Evolutionary conservation across 768 basidiomycete species (phyloP).

Genomic region (Naganishia onofrii): DNA sequence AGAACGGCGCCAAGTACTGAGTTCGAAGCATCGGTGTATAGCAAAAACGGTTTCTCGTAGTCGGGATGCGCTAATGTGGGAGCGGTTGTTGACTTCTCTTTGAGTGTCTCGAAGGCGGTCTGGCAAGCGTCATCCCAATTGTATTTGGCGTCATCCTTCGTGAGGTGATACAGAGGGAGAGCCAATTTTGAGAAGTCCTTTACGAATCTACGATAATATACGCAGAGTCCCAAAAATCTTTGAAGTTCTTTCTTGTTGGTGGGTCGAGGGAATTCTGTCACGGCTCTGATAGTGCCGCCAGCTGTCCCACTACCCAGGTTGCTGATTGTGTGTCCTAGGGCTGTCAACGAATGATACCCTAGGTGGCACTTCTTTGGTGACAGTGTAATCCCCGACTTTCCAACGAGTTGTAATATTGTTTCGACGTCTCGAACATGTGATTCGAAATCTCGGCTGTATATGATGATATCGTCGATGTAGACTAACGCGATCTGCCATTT

Average conservation of each 20-base stretch:
- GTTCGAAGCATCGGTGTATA: not conserved
- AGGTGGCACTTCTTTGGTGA: not conserved
- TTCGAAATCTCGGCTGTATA: not conserved
- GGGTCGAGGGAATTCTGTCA: constrained; percentile 23
- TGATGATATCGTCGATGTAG: constrained; percentile 23
- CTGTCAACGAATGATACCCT: not conserved
- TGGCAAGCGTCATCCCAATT: constrained; percentile 10
- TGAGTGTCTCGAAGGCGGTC: constrained; percentile 26
- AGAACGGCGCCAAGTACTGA: constrained; percentile 12
- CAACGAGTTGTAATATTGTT: not conserved
- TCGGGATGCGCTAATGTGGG: constrained; percentile 25
- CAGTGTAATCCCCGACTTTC: not conserved
- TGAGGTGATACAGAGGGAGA: constrained; percentile 27
- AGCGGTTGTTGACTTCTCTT: not conserved
- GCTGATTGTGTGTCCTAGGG: not conserved
- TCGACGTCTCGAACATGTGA: not conserved
- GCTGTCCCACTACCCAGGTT: not conserved
- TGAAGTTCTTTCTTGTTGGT: constrained; percentile 32
- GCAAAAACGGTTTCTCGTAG: constrained; percentile 19
- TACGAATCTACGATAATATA: constrained; percentile 42
- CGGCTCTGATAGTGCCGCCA: too few relatives aligned
- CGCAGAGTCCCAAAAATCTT: constrained; percentile 36
- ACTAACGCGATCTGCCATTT: constrained; percentile 24
- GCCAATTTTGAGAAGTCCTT: constrained; percentile 33
- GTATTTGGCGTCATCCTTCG: constrained; percentile 12